Evolutionary conservation across 345 rosid genomes (phyloP).

Genomic region (Eucalyptus shirleyi): DNA sequence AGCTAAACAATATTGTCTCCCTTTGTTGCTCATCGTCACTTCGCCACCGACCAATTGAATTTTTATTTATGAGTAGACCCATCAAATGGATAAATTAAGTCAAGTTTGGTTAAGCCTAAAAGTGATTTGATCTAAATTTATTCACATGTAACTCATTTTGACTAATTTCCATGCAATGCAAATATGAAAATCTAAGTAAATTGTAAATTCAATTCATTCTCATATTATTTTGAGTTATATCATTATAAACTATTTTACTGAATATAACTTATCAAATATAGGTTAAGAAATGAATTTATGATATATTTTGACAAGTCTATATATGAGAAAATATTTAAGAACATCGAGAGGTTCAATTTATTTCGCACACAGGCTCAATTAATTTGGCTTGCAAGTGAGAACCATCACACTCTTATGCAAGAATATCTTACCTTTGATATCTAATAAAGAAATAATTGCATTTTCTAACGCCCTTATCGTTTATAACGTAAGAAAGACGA

Average conservation of each 20-base stretch:
- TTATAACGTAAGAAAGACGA: background rate
- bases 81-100: background rate
- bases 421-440: background rate
- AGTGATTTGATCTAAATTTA: background rate
- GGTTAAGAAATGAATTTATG: too few species aligned
- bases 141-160: accelerated
- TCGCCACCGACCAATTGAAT: background rate
- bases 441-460: background rate
- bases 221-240: background rate
- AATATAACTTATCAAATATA: too few species aligned
- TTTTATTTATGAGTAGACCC: background rate
- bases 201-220: background rate
- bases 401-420: background rate
- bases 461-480: background rate
- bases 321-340: too few species aligned
- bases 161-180: too few species aligned
- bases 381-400: background rate
- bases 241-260: too few species aligned
- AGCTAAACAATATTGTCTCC: background rate
- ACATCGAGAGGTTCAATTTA: background rate
- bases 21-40: background rate
- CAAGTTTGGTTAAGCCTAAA: too few species aligned
- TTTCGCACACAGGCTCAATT: background rate
- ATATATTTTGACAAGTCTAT: too few species aligned
- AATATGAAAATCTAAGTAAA: too few species aligned